Evolutionary conservation across 2,329 filamentous ascomycete genomes (phyloP).

Genomic region (Clonostachys byssicola): DNA sequence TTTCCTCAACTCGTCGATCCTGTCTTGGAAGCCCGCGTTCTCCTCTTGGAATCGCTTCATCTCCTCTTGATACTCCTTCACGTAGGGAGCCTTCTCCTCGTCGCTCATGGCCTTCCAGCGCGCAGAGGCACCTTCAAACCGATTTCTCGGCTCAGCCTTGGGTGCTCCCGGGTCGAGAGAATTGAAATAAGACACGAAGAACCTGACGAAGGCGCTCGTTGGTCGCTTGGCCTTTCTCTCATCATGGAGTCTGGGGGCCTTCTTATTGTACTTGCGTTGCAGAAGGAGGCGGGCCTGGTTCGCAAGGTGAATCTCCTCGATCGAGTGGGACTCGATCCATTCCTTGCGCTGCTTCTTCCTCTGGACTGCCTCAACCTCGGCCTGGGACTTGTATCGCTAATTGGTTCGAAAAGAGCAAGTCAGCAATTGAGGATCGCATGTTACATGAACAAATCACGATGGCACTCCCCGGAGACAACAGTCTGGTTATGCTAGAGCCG

Average conservation of each 20-base stretch:
- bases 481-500: background rate
- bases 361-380: conserved; percentile 29
- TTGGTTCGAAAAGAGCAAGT: background rate
- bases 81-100: conserved; percentile 34
- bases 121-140: conserved; percentile 9
- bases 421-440: conserved; percentile 17
- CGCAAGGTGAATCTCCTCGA: conserved; percentile 33
- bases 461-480: too few relatives aligned
- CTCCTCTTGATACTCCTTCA: conserved; percentile 12
- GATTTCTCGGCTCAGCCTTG: conserved; percentile 15
- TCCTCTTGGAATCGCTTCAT: conserved; percentile 16
- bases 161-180: conserved; percentile 1
- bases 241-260: conserved; percentile 30
- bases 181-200: conserved; percentile 24
- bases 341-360: conserved; percentile 34
- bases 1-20: conserved; percentile 16
- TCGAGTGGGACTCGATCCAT: conserved; percentile 42
- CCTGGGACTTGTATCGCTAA: conserved; percentile 20
- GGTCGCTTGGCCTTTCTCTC: conserved; percentile 39
- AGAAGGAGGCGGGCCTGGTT: conserved; percentile 42
- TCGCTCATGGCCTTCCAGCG: conserved; percentile 36
- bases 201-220: conserved; percentile 24
- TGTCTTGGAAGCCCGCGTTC: conserved; percentile 20
- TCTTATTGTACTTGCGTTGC: conserved; percentile 22
- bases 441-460: background rate